Percentiles rank a stretch among this genome's conserved stretches.
These are phyloP conservation scores for Lactarius indigo DNA, from an alignment of 768 basidiomycete species.

Conservation along the genomic window DNA sequence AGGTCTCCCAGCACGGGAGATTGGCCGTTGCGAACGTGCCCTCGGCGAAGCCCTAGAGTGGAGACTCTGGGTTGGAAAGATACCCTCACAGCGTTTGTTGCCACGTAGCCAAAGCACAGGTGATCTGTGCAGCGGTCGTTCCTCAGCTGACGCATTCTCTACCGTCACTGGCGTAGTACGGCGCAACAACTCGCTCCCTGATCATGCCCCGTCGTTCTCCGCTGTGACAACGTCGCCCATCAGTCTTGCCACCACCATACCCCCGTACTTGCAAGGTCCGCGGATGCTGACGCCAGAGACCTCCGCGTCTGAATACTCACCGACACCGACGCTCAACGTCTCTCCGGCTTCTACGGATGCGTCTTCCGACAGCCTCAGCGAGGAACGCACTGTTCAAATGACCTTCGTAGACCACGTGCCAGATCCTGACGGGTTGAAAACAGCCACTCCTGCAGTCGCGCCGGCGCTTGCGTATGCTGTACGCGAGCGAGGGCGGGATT, in stretches of 20 bases:
- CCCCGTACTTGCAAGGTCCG: constrained; percentile 7
- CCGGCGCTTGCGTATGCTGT: constrained; percentile 25
- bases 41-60: constrained; percentile 83
- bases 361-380: constrained; percentile 24
- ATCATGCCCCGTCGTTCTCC: neutral
- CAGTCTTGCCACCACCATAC: neutral
- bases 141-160: neutral
- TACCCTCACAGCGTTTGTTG: constrained; percentile 29
- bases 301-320: constrained; percentile 19
- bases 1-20: constrained; percentile 82
- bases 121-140: neutral
- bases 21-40: constrained; percentile 84
- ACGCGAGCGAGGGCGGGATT: constrained; percentile 27
- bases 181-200: constrained; percentile 19
- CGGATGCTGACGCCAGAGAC: constrained; percentile 18
- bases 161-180: neutral
- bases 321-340: constrained; percentile 25
- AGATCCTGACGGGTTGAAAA: constrained; percentile 14
- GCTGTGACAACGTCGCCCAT: neutral
- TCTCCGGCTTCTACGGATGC: constrained; percentile 24
- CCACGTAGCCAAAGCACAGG: constrained; percentile 22
- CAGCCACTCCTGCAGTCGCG: neutral
- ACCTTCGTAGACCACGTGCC: constrained; percentile 19
- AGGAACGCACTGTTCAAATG: constrained; percentile 27
- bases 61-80: constrained; percentile 91